Evolutionary conservation across 2,329 filamentous ascomycete species (phyloP).

Genomic region (Sphaerulina populicola): DNA sequence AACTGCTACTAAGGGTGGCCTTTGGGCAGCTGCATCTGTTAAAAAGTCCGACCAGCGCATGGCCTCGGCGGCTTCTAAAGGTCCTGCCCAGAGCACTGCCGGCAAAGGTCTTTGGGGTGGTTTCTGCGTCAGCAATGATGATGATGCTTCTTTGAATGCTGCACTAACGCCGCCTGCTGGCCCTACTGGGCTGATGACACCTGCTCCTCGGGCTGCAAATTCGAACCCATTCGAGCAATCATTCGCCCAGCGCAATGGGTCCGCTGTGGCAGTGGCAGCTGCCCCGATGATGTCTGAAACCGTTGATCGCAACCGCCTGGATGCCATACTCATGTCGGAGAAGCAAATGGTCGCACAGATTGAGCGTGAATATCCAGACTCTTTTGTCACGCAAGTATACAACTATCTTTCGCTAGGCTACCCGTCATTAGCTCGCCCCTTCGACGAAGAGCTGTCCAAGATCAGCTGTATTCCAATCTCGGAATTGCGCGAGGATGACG

Average conservation of each 20-base stretch:
- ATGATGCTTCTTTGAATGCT: constrained; percentile 26
- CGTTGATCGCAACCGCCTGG: constrained; percentile 28
- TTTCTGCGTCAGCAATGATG: constrained; percentile 48
- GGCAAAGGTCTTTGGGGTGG: constrained; percentile 64
- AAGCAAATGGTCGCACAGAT: constrained; percentile 38
- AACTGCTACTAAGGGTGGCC: constrained; percentile 44
- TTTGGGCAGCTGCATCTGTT: constrained; percentile 43
- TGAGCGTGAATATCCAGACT: constrained; percentile 64
- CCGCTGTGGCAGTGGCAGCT: constrained; percentile 17
- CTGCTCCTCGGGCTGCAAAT: constrained; percentile 28
- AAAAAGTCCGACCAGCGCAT: constrained; percentile 7
- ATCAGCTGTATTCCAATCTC: constrained; percentile 63
- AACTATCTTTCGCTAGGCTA: constrained; percentile 94
- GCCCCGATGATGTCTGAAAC: constrained; percentile 24
- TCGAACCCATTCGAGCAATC: constrained; percentile 37
- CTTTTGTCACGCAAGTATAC: constrained; percentile 89
- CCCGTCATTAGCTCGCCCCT: constrained; percentile 71
- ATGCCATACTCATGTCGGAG: constrained; percentile 38
- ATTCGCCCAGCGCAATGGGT: constrained; percentile 23
- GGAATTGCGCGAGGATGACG: constrained; percentile 65
- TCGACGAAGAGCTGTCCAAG: constrained; percentile 75
- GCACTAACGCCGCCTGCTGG: constrained; percentile 34
- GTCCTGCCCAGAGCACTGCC: constrained; percentile 15
- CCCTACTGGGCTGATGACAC: constrained; percentile 47
- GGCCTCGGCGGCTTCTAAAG: constrained; percentile 12